These are phyloP conservation scores for Kwoniella botswanensis DNA, from an alignment of 768 basidiomycete species.

Conservation along the genomic window DNA sequence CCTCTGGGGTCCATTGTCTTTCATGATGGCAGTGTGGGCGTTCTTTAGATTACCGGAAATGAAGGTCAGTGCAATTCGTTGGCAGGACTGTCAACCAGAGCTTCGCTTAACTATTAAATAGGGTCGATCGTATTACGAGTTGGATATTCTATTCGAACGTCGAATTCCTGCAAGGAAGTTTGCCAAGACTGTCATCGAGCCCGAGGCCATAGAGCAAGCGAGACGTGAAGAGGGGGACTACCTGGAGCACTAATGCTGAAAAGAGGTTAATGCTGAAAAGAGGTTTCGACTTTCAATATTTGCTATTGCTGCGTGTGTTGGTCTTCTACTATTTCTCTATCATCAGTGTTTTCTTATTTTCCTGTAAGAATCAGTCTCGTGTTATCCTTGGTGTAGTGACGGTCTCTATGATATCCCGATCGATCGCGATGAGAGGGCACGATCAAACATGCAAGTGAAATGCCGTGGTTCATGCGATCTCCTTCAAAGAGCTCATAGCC, in stretches of 20 bases:
- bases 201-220: background rate
- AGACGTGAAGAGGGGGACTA: background rate
- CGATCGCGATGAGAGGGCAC: too few relatives aligned
- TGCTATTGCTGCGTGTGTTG: too few relatives aligned
- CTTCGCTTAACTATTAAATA: background rate
- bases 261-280: background rate
- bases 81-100: too few relatives aligned
- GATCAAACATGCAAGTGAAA: background rate
- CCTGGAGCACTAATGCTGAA: background rate
- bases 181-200: conserved; percentile 39
- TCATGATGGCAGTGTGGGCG: background rate
- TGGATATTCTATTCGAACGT: conserved; percentile 56
- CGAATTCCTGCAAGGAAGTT: conserved; percentile 51
- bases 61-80: background rate
- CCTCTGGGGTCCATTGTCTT: conserved; percentile 11
- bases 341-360: too few relatives aligned
- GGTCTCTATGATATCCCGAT: too few relatives aligned
- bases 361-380: too few relatives aligned
- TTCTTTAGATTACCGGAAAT: conserved; percentile 11
- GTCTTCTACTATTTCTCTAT: too few relatives aligned
- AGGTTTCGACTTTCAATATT: too few relatives aligned
- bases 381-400: too few relatives aligned
- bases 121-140: conserved; percentile 42
- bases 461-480: background rate
- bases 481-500: background rate